These are phyloP conservation scores for Tillandsia fasciculata DNA, from an alignment of 176 grass and related monocot genomes.

Conservation along the genomic window DNA sequence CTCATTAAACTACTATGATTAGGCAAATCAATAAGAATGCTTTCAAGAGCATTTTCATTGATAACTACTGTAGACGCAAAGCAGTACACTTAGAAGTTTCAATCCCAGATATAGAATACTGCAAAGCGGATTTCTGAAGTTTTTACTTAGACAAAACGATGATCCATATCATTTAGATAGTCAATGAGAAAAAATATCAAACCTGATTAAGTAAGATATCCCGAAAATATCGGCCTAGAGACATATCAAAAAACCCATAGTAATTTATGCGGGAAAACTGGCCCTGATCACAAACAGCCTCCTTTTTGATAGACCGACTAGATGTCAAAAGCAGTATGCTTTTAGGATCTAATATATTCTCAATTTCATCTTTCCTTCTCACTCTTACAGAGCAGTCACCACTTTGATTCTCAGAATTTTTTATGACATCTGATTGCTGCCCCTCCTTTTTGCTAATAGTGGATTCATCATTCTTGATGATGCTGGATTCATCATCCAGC, in stretches of 20 bases:
- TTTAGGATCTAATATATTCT: constrained; percentile 46
- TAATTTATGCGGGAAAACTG: constrained; percentile 73
- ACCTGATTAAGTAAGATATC: constrained; percentile 66
- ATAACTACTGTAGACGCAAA: neutral
- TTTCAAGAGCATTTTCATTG: neutral
- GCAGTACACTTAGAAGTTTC: neutral
- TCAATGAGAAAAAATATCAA: constrained; percentile 4
- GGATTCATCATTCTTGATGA: neutral
- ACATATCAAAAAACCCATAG: constrained; percentile 71
- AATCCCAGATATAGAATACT: no score
- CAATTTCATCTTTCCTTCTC: constrained; percentile 28
- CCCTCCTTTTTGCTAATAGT: constrained; percentile 2
- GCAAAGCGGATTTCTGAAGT: no score
- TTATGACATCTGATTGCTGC: neutral
- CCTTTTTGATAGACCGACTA: constrained; percentile 62
- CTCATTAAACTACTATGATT: no score
- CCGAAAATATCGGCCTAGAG: constrained; percentile 67
- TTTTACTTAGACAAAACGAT: no score
- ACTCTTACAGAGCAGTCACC: constrained; percentile 22
- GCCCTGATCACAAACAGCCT: constrained; percentile 48
- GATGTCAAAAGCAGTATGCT: constrained; percentile 80
- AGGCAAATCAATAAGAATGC: no score
- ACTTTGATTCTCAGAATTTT: constrained; percentile 18
- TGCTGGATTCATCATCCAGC: neutral
- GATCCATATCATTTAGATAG: neutral